Evolutionary conservation across 768 basidiomycete genomes (phyloP).

Genomic region (Hericium erinaceus): DNA sequence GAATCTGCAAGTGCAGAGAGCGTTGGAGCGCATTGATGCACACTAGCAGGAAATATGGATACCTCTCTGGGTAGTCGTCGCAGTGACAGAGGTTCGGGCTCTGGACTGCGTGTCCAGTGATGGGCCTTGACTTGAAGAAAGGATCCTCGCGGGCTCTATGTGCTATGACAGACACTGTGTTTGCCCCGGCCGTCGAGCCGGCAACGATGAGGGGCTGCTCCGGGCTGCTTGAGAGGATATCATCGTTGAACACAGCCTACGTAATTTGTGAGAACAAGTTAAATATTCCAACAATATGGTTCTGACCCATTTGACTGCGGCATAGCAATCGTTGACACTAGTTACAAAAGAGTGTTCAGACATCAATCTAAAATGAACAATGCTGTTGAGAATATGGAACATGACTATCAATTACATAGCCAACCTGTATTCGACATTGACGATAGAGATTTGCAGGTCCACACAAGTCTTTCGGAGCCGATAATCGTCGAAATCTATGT

Average conservation of each 20-base stretch:
- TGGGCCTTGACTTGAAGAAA: background rate
- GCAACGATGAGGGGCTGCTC: background rate
- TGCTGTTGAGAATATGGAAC: background rate
- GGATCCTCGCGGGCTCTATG: background rate
- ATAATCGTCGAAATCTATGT: constrained; percentile 9
- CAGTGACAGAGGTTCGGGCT: no score
- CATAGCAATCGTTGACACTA: constrained; percentile 11
- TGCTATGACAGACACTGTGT: background rate
- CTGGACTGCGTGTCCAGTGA: no score
- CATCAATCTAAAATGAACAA: background rate
- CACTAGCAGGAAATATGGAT: no score
- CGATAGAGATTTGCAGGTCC: constrained; percentile 1
- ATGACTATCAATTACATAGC: background rate
- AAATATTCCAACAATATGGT: background rate
- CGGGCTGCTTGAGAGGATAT: background rate
- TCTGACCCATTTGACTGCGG: constrained; percentile 16
- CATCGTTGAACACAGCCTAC: background rate
- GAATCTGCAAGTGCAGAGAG: background rate
- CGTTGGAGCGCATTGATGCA: no score
- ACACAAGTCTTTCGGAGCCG: constrained; percentile 6
- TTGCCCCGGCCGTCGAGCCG: background rate
- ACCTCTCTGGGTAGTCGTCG: no score
- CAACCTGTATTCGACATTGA: constrained; percentile 8
- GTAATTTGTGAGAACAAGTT: background rate
- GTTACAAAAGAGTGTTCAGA: constrained; percentile 15